Percentiles rank a stretch among this genome's conserved stretches.
These are phyloP conservation scores for Bauhinia variegata DNA, from an alignment of 306 rosid genomes.

Conservation along the genomic window DNA sequence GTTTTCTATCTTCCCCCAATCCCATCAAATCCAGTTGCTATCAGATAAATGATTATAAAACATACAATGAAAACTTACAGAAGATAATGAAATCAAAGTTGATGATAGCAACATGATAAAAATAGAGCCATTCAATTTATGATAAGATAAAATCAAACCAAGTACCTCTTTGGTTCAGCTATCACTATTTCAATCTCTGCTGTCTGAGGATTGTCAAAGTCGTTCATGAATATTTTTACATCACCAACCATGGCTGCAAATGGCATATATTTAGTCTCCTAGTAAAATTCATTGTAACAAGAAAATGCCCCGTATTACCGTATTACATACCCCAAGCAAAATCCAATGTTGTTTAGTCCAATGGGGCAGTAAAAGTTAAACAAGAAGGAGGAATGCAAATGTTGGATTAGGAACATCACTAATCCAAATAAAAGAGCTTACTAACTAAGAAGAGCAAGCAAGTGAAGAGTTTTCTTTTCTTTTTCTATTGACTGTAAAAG, in stretches of 20 bases:
- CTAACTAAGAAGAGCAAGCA: background rate
- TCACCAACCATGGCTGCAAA: slow-evolving; percentile 92
- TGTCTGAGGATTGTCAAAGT: slow-evolving; percentile 63
- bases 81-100: background rate
- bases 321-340: background rate
- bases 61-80: background rate
- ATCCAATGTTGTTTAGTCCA: background rate
- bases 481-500: background rate
- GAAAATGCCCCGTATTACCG: background rate
- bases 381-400: background rate
- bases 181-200: slow-evolving; percentile 96
- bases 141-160: slow-evolving; percentile 29
- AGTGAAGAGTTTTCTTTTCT: background rate
- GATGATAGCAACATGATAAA: slow-evolving; percentile 2
- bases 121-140: slow-evolving; percentile 26
- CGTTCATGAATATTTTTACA: slow-evolving; percentile 91
- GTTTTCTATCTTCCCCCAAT: slow-evolving; percentile 6
- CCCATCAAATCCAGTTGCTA: background rate
- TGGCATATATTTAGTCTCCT: slow-evolving; percentile 31
- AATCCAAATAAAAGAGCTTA: background rate
- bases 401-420: background rate
- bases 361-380: background rate
- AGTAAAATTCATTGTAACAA: background rate
- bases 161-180: slow-evolving; percentile 81
- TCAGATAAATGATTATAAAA: slow-evolving; percentile 3